Percentiles rank a stretch among this genome's conserved stretches.
phyloP scores from a whole-genome alignment of 257 asterid species.

The Nicotiana obtusifolia region DNA sequence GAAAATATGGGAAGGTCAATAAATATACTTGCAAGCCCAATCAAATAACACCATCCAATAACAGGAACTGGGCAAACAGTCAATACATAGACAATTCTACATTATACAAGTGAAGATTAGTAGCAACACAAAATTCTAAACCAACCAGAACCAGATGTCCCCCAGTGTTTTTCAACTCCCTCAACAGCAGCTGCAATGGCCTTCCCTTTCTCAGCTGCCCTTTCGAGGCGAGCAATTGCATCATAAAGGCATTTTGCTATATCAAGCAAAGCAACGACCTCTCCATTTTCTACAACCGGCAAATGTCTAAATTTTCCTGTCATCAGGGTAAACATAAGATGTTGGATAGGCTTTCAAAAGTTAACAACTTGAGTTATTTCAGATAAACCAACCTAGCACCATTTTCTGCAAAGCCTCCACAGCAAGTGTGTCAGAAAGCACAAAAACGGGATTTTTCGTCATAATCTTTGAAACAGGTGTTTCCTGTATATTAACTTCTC shows the following conservation, averaged over 20 bases:
- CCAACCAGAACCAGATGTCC: conserved; percentile 16
- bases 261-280: conserved; percentile 91
- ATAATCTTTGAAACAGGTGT: conserved; percentile 88
- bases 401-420: conserved; percentile 98
- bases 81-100: background rate
- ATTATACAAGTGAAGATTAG: background rate
- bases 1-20: background rate
- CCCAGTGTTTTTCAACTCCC: conserved; percentile 20
- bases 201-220: conserved; percentile 24
- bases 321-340: background rate
- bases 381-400: conserved; percentile 70
- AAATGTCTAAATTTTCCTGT: conserved; percentile 96
- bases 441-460: conserved; percentile 95
- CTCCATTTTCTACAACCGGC: conserved; percentile 95
- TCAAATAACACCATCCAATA: background rate
- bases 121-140: conserved; percentile 1
- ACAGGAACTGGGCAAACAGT: background rate
- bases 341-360: background rate
- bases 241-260: conserved; percentile 83
- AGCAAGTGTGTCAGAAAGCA: conserved; percentile 96
- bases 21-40: background rate
- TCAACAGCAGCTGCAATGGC: conserved; percentile 23
- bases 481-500: conserved; percentile 64
- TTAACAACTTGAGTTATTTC: background rate
- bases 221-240: conserved; percentile 19